These are phyloP conservation scores for Abortiporus biennis DNA, from an alignment of 1,284 basidiomycete species.

Conservation along the genomic window DNA sequence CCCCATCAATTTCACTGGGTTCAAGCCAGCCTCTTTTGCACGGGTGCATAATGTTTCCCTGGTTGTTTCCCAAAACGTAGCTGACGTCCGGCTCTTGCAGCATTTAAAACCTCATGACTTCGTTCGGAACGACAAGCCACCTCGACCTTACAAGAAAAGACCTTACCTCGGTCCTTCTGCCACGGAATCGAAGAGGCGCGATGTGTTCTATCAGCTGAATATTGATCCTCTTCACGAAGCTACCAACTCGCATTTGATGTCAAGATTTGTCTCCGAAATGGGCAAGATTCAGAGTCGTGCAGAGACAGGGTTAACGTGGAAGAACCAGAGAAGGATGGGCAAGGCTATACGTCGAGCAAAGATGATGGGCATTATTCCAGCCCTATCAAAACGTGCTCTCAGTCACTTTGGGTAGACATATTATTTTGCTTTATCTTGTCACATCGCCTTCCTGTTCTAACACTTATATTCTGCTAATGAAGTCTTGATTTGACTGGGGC, in stretches of 20 bases:
- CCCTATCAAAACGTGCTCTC: conserved; percentile 39
- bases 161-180: conserved; percentile 46
- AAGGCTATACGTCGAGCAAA: conserved; percentile 90
- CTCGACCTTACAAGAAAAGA: conserved; percentile 19
- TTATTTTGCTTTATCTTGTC: too few species aligned
- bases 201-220: conserved; percentile 62
- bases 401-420: too few species aligned
- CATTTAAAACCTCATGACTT: too few species aligned
- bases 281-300: conserved; percentile 77
- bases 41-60: too few species aligned
- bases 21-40: too few species aligned
- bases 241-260: conserved; percentile 64
- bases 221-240: conserved; percentile 67
- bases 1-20: too few species aligned
- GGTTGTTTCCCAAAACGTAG: too few species aligned
- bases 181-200: conserved; percentile 43
- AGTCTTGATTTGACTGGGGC: too few species aligned
- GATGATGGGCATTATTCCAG: conserved; percentile 87
- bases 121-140: too few species aligned
- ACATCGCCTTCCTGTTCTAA: too few species aligned
- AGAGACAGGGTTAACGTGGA: conserved; percentile 73
- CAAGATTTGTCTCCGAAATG: conserved; percentile 74
- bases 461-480: too few species aligned
- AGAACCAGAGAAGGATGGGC: conserved; percentile 75
- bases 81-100: too few species aligned